Conservation (phyloP, 768 basidiomycete genomes). For the Coprinopsis marcescibilis region DNA sequence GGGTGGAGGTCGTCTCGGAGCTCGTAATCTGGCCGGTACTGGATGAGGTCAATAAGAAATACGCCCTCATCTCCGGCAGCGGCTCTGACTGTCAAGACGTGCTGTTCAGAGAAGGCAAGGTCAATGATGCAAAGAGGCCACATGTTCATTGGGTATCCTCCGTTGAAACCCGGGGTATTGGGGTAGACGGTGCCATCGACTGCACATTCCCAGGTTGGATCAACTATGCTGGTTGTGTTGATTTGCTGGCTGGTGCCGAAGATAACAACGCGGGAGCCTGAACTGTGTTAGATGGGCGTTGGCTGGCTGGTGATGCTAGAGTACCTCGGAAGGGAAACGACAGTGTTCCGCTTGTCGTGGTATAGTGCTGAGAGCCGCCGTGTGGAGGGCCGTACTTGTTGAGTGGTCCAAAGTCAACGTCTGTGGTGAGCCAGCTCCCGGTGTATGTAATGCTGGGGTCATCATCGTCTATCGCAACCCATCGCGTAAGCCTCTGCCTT, state of each 20-base stretch:
- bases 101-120: neutral
- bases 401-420: neutral
- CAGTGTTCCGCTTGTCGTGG: neutral
- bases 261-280: neutral
- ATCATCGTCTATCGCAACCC: neutral
- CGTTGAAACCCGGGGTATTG: neutral
- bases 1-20: constrained; percentile 9
- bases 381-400: neutral
- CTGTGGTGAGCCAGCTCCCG: neutral
- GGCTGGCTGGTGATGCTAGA: neutral
- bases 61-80: constrained; percentile 8
- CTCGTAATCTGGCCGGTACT: constrained; percentile 12
- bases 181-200: neutral
- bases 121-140: neutral
- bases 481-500: too few relatives aligned
- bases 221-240: neutral
- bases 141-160: neutral
- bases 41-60: constrained; percentile 18
- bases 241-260: neutral
- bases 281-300: neutral
- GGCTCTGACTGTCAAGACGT: neutral
- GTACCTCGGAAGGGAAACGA: neutral
- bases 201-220: neutral
- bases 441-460: neutral
- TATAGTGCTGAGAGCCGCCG: neutral